Evolutionary conservation across 257 asterid genomes (phyloP).

Genomic region (Rauvolfia tetraphylla): DNA sequence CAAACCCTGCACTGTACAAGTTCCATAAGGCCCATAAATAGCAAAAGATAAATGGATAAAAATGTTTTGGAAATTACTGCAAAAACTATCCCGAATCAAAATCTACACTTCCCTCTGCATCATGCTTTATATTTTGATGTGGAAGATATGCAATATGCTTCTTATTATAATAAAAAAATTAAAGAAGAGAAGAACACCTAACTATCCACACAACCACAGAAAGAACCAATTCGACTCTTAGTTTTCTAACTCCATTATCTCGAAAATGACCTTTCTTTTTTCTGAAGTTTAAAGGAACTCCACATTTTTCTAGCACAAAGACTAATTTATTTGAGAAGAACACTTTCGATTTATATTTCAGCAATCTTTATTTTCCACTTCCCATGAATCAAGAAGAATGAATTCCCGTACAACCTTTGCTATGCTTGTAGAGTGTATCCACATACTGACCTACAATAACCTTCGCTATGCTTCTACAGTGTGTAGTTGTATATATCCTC

Average conservation of each 20-base stretch:
- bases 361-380: neutral
- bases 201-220: neutral
- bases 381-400: neutral
- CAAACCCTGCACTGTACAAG: constrained; percentile 78
- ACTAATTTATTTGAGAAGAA: neutral
- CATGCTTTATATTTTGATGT: neutral
- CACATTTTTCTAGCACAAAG: neutral
- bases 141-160: neutral
- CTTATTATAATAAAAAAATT: neutral
- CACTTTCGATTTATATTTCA: neutral
- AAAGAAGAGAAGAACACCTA: neutral
- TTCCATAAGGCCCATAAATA: constrained; percentile 38
- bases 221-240: neutral
- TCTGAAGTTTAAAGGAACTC: neutral
- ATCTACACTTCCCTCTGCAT: neutral
- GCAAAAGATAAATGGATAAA: constrained; percentile 16
- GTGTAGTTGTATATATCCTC: neutral
- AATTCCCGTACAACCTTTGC: too few species aligned
- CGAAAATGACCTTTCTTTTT: neutral
- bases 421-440: too few species aligned
- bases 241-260: neutral
- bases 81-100: neutral
- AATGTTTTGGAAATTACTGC: neutral
- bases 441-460: neutral
- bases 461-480: neutral